phyloP scores from a whole-genome alignment of 1,284 basidiomycete species.

The Boletus hoseneyae region DNA sequence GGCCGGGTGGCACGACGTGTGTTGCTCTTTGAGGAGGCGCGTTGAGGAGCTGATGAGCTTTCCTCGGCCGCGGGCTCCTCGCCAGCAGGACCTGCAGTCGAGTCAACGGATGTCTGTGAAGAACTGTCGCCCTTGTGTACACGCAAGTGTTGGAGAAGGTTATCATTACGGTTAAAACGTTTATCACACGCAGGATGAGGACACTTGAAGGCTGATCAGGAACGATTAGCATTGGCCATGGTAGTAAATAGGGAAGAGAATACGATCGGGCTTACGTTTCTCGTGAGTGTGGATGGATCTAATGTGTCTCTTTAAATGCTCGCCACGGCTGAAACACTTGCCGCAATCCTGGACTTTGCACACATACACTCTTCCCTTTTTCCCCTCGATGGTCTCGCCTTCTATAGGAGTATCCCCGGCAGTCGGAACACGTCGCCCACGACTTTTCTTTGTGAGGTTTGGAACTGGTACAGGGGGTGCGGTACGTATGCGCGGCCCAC shows the following conservation, averaged over 20 bases:
- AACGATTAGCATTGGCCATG: conserved; percentile 22
- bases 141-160: conserved; percentile 58
- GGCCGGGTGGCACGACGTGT: conserved; percentile 31
- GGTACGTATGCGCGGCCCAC: conserved; percentile 35
- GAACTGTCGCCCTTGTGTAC: conserved; percentile 48
- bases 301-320: conserved; percentile 78
- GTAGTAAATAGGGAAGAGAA: conserved; percentile 11
- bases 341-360: conserved; percentile 67
- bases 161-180: conserved; percentile 62
- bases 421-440: conserved; percentile 66
- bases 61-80: conserved; percentile 28
- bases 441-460: conserved; percentile 68
- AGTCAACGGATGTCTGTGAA: conserved; percentile 36
- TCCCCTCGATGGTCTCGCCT: conserved; percentile 33
- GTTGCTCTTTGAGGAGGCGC: conserved; percentile 24
- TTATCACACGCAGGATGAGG: conserved; percentile 53
- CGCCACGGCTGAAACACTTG: conserved; percentile 70
- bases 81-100: conserved; percentile 23
- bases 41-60: conserved; percentile 22
- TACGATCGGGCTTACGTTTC: conserved; percentile 55
- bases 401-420: conserved; percentile 26
- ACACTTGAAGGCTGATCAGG: conserved; percentile 53
- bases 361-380: conserved; percentile 50
- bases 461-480: conserved; percentile 61
- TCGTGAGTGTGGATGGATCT: conserved; percentile 74